Base-by-base conservation (phyloP, 2,329 filamentous ascomycete species). In the Hypocrella siamensis region DNA sequence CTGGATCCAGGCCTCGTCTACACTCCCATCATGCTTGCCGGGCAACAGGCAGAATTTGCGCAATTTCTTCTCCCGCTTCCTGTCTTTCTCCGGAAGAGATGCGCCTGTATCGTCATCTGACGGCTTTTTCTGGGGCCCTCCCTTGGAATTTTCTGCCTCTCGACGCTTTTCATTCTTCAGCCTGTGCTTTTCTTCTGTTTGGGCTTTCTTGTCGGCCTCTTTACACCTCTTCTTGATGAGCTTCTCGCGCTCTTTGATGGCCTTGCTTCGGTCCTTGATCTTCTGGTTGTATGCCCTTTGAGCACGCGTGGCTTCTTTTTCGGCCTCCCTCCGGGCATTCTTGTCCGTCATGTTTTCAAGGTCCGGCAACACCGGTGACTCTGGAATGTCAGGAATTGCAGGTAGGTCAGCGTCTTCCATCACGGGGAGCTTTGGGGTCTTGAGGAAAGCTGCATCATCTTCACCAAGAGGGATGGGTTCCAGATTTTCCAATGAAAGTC, bases 11-110 rank as follows among this genome's bases (percentile, higher is more conserved):
- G 75, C 70, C 4, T 67, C 58, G 48, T 93, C 83, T 27, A 63
- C 57, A 37, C 62, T 58, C 6, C 72, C 74, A 32, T 62, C 49
- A 9, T 52, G 56, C 35, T 60, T 61, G 15, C 61, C 54, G 0
- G 79, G 83, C 3, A 88, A 55, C 42, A 75, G 73, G 55, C 84
- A 90, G 52, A 94, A 93, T 46, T 81, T 88, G 36, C 72, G 69
- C 31, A 79, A 64, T 43, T 76, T 77, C 43, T 53, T 56, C 11
- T 51, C 46, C 37, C 55, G 54, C 17, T 42, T 21, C 28, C 15
- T 26, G 26, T 19, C 19, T 15, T 17, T 5, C 10, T 14, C 19
- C 18, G 16, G 26, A 22, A 1, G 12, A 8, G 10, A 21, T 26
- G 19, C 9, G 9, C 19, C 14, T 21, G 18, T 9, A 7, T 6